A percentile compares a stretch with the other conserved stretches of the same genome.
Conservation (phyloP, 352 stramenopile species). For the Globisporangium spiculum region DNA sequence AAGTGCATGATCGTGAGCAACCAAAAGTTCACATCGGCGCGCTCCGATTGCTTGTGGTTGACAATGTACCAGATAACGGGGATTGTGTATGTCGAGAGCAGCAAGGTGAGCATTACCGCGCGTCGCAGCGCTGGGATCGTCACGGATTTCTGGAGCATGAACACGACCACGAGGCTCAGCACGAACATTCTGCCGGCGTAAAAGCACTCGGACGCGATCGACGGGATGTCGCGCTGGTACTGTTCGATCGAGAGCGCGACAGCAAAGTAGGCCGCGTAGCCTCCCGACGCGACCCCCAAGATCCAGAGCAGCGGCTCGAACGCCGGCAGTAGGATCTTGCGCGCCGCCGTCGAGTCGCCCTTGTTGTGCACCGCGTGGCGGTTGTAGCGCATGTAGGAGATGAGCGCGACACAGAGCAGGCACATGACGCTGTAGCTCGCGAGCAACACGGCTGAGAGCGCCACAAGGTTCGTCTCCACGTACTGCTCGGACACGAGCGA, state of each 20-base stretch:
- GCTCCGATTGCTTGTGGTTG: not conserved
- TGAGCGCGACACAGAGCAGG: conserved; percentile 31
- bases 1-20: not conserved
- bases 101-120: conserved; percentile 26
- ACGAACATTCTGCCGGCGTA: conserved; percentile 36
- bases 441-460: conserved; percentile 14
- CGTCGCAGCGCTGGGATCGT: conserved; percentile 30
- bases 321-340: conserved; percentile 62
- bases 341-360: conserved; percentile 47
- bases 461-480: conserved; percentile 15
- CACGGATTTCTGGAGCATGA: conserved; percentile 48
- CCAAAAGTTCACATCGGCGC: conserved; percentile 7
- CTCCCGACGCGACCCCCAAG: conserved; percentile 25
- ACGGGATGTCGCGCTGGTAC: conserved; percentile 10
- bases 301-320: conserved; percentile 72
- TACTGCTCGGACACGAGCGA: conserved; percentile 11
- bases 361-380: conserved; percentile 40
- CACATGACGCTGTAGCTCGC: conserved; percentile 32
- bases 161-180: conserved; percentile 32
- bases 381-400: conserved; percentile 59
- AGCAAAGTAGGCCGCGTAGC: conserved; percentile 15
- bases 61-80: conserved; percentile 16
- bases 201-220: conserved; percentile 19
- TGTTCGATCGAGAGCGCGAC: conserved; percentile 12
- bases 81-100: conserved; percentile 28